Percentiles rank a stretch among this genome's conserved stretches.
Evolutionary conservation across 2,329 filamentous ascomycete species (phyloP).

Genomic region (Emergomyces pasteurianus): DNA sequence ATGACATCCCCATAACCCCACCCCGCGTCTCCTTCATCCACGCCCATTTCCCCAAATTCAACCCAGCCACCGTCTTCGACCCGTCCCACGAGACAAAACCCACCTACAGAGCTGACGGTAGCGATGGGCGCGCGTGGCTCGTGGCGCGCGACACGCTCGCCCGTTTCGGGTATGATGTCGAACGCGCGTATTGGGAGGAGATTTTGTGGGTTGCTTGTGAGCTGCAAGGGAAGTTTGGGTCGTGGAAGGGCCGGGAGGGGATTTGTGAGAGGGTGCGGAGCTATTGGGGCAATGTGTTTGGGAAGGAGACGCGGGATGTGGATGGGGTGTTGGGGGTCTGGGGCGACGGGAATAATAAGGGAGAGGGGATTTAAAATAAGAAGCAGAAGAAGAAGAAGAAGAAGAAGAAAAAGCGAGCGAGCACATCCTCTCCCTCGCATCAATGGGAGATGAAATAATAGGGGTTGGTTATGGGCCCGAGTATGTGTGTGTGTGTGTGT

Average conservation of each 20-base stretch:
- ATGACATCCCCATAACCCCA: slow-evolving; percentile 18
- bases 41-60: slow-evolving; percentile 31
- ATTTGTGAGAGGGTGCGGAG: slow-evolving; percentile 23
- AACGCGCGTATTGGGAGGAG: slow-evolving; percentile 28
- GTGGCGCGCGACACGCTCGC: slow-evolving; percentile 21
- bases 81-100: slow-evolving; percentile 25
- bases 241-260: slow-evolving; percentile 23
- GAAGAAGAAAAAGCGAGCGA: too few relatives aligned
- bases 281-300: slow-evolving; percentile 28
- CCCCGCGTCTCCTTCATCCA: slow-evolving; percentile 30
- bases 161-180: slow-evolving; percentile 23
- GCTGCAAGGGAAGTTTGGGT: slow-evolving; percentile 22
- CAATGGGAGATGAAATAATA: too few relatives aligned
- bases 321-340: slow-evolving; percentile 22
- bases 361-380: neutral
- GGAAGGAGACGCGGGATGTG: slow-evolving; percentile 15
- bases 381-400: too few relatives aligned
- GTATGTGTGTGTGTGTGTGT: too few relatives aligned
- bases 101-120: slow-evolving; percentile 20
- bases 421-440: neutral
- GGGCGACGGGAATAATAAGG: neutral
- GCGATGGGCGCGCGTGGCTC: slow-evolving; percentile 25
- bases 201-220: slow-evolving; percentile 29
- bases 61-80: slow-evolving; percentile 28
- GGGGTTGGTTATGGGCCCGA: neutral